Evolutionary conservation across 768 basidiomycete species (phyloP).

Genomic region (Leccinum subtestaceum): DNA sequence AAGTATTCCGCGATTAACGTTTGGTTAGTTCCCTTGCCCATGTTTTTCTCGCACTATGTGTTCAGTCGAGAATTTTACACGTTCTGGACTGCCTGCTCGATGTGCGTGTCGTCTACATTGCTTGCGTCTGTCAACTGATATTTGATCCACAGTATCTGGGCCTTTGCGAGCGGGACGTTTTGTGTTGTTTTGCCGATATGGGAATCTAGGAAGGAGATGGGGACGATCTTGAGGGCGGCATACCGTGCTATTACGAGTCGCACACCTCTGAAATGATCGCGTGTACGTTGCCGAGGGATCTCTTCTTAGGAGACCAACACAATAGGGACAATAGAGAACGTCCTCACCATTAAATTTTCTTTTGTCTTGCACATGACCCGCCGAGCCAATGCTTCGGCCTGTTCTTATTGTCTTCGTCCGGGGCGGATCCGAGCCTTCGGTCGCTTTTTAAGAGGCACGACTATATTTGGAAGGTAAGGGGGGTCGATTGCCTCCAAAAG

Average conservation of each 20-base stretch:
- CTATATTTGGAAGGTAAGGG: conserved; percentile 6
- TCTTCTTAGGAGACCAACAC: conserved; percentile 10
- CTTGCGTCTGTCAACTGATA: conserved; percentile 3
- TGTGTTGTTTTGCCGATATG: conserved; percentile 37
- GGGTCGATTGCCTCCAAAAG: conserved; percentile 6
- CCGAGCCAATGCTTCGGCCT: conserved; percentile 7
- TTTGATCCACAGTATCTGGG: conserved; percentile 31
- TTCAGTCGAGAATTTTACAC: conserved; percentile 35
- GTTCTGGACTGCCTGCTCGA: conserved; percentile 40
- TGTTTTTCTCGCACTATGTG: conserved; percentile 39
- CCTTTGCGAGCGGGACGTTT: conserved; percentile 35
- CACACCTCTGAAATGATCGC: not conserved
- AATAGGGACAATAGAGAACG: conserved; percentile 28
- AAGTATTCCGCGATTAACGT: not conserved
- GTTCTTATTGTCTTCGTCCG: conserved; percentile 27
- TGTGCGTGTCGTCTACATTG: conserved; percentile 25
- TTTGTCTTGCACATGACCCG: conserved; percentile 14
- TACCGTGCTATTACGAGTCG: conserved; percentile 2
- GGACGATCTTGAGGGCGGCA: conserved; percentile 17
- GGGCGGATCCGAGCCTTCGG: conserved; percentile 1
- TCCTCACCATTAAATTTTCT: conserved; percentile 9
- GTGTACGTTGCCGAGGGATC: not conserved
- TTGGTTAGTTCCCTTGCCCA: conserved; percentile 35
- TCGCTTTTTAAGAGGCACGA: not conserved
- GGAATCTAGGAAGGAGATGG: conserved; percentile 37